Conservation (phyloP, 1,284 basidiomycete species). For the Trametes versicolor region DNA sequence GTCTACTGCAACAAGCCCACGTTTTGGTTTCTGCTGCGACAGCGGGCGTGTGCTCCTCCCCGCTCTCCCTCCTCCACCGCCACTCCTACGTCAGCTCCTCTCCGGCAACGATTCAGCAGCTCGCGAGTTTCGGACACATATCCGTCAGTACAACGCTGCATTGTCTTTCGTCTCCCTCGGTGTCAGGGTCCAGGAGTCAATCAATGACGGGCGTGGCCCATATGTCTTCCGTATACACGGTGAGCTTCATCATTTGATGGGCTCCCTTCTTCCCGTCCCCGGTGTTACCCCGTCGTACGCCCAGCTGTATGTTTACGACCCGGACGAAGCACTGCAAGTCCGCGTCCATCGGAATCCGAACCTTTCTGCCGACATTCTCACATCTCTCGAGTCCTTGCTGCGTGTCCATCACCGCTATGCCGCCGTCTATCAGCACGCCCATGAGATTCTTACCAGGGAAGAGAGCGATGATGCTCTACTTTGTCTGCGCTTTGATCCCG, state of each 20-base stretch:
- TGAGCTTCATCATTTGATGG: constrained; percentile 48
- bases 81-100: constrained; percentile 35
- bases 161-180: constrained; percentile 53
- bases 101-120: constrained; percentile 21
- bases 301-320: constrained; percentile 53
- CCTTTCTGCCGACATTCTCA: not conserved
- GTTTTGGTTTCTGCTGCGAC: constrained; percentile 35
- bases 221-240: constrained; percentile 50
- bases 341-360: constrained; percentile 15
- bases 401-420: constrained; percentile 43
- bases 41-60: constrained; percentile 34
- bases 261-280: constrained; percentile 43
- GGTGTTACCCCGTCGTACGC: constrained; percentile 43
- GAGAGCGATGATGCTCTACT: constrained; percentile 34
- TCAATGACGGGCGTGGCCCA: constrained; percentile 44
- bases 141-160: constrained; percentile 50
- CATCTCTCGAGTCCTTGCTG: constrained; percentile 44
- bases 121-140: constrained; percentile 41
- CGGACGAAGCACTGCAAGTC: constrained; percentile 40
- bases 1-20: constrained; percentile 13
- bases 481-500: constrained; percentile 36
- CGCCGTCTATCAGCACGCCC: constrained; percentile 42
- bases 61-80: constrained; percentile 26
- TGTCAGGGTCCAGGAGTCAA: constrained; percentile 41
- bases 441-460: constrained; percentile 41